These are phyloP conservation scores for Symbiodinium pilosum DNA, from an alignment of 73 alveolate genomes.

Conservation along the genomic window DNA sequence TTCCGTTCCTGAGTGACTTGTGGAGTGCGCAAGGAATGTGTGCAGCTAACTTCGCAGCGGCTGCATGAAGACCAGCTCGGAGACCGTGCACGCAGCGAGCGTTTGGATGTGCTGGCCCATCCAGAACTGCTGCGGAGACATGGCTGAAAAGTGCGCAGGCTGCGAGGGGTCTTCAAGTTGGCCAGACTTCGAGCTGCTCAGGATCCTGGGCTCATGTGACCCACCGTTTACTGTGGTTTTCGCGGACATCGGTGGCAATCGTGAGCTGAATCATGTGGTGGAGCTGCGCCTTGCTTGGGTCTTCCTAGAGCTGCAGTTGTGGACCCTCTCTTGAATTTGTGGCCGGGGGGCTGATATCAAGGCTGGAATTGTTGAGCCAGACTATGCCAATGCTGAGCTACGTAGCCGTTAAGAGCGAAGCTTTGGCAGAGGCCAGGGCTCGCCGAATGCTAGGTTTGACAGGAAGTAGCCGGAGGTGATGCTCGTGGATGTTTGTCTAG, in stretches of 20 bases:
- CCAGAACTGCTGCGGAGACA: not conserved
- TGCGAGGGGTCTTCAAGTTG: not conserved
- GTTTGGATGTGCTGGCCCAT: conserved; percentile 9
- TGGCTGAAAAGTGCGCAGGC: not conserved
- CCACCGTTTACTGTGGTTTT: conserved; percentile 82
- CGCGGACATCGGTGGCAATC: conserved; percentile 81
- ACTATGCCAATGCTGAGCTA: conserved; percentile 1
- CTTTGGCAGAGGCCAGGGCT: not conserved
- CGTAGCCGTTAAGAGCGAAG: conserved; percentile 27
- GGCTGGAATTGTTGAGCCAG: not conserved
- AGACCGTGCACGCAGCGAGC: not conserved
- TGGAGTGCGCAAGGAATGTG: conserved; percentile 59
- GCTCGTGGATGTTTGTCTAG: not conserved
- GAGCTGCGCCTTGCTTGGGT: not conserved
- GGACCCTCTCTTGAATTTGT: too few species aligned
- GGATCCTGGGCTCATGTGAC: conserved; percentile 35
- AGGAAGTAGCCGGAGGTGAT: not conserved
- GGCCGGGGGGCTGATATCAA: not conserved
- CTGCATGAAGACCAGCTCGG: conserved; percentile 22
- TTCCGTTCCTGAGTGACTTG: not conserved
- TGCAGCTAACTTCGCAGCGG: conserved; percentile 34
- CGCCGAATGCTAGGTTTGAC: not conserved
- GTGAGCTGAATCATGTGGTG: conserved; percentile 66
- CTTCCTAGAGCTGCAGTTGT: too few species aligned
- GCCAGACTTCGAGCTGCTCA: not conserved